A percentile compares a stretch with the other conserved stretches of the same genome.
Conservation (phyloP, 2,329 filamentous ascomycete species). For the Grosmannia penicillata region DNA sequence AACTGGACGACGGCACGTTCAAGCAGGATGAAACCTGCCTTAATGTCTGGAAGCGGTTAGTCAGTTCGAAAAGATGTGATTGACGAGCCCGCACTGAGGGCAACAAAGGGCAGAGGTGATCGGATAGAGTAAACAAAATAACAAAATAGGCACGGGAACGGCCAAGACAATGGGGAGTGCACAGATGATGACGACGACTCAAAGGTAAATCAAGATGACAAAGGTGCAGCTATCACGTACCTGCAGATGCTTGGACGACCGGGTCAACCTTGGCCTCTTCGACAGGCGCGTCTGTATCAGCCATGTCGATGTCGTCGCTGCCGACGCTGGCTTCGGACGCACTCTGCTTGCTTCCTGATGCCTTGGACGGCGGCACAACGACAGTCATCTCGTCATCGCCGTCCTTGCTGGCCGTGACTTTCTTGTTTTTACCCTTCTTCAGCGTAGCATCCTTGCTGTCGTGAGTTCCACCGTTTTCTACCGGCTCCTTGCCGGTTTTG, state of each 20-base stretch:
- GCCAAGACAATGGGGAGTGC: no score
- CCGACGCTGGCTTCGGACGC: slow-evolving; percentile 42
- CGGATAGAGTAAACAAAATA: background rate
- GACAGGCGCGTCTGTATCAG: slow-evolving; percentile 34
- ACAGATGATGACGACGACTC: background rate
- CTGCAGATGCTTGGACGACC: slow-evolving; percentile 42
- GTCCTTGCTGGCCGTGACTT: slow-evolving; percentile 47
- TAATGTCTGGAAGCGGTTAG: slow-evolving; percentile 67
- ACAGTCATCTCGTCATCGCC: slow-evolving; percentile 76
- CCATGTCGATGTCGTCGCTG: slow-evolving; percentile 60
- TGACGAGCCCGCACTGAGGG: no score
- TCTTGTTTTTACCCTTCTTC: slow-evolving; percentile 49
- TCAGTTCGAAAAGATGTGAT: no score
- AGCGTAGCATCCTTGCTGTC: slow-evolving; percentile 46
- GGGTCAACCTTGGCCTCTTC: slow-evolving; percentile 43
- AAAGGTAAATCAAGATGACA: background rate
- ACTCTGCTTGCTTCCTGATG: background rate
- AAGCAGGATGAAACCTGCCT: slow-evolving; percentile 80
- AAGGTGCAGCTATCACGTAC: slow-evolving; percentile 31
- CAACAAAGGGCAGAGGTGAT: background rate
- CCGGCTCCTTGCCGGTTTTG: slow-evolving; percentile 54
- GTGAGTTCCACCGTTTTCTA: slow-evolving; percentile 51
- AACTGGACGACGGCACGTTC: slow-evolving; percentile 87
- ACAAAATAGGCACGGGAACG: background rate
- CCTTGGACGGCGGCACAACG: slow-evolving; percentile 51